Conservation (phyloP, 1,284 basidiomycete genomes). For the Moniliella sp. region DNA sequence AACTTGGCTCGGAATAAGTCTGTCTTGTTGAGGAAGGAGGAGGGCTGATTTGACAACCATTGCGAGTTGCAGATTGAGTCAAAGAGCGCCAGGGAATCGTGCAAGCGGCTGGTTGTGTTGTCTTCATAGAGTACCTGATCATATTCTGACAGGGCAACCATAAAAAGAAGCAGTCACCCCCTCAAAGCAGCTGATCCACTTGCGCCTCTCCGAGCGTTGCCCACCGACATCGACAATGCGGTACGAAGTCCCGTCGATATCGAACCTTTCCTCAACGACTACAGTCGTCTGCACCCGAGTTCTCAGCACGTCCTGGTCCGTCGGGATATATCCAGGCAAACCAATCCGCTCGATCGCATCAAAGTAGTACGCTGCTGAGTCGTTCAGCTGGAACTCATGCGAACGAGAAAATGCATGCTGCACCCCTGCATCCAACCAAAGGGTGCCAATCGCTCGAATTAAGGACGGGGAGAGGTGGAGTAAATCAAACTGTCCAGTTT, state of each 20-base stretch:
- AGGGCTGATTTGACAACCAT: too few relatives aligned
- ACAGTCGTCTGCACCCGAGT: slow-evolving; percentile 69
- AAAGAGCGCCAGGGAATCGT: slow-evolving; percentile 83
- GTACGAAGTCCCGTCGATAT: slow-evolving; percentile 30
- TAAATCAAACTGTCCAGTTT: too few relatives aligned
- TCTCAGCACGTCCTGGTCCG: slow-evolving; percentile 55
- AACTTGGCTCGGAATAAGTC: too few relatives aligned
- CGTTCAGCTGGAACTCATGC: too few relatives aligned
- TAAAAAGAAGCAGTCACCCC: slow-evolving; percentile 54
- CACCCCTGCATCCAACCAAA: too few relatives aligned
- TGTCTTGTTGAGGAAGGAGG: too few relatives aligned
- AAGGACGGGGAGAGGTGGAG: too few relatives aligned
- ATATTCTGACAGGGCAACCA: slow-evolving; percentile 66
- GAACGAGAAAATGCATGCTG: too few relatives aligned
- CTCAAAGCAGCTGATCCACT: slow-evolving; percentile 39
- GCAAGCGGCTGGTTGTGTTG: slow-evolving; percentile 71
- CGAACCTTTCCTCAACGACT: slow-evolving; percentile 79
- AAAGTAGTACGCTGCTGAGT: slow-evolving; percentile 48
- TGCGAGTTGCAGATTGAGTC: slow-evolving; percentile 87
- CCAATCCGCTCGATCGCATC: slow-evolving; percentile 59
- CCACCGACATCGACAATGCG: slow-evolving; percentile 73
- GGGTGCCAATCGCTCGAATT: too few relatives aligned
- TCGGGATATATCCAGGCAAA: slow-evolving; percentile 47
- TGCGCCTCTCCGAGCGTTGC: slow-evolving; percentile 66
- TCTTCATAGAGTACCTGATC: slow-evolving; percentile 85